phyloP scores from a whole-genome alignment of 2,329 filamentous ascomycete genomes.

The Xylariaceae sp. region DNA sequence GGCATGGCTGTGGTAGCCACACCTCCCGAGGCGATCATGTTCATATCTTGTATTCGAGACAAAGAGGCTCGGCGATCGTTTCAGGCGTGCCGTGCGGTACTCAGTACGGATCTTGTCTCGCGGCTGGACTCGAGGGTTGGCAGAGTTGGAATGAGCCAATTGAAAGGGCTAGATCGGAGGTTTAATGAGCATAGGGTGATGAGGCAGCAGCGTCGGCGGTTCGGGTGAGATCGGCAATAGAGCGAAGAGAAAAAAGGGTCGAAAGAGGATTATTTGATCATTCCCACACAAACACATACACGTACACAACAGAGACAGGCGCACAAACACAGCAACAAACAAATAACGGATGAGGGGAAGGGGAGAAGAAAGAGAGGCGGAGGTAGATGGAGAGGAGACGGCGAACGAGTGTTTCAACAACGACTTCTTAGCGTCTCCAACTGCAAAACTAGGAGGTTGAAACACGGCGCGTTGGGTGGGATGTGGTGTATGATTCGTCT shows the following conservation, averaged over 20 bases:
- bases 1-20: conserved; percentile 30
- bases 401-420: conserved; percentile 25
- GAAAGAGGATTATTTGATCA: no score
- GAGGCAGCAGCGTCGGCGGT: conserved; percentile 18
- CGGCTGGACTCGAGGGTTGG: background rate
- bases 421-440: conserved; percentile 20
- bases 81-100: conserved; percentile 13
- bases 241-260: background rate
- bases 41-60: conserved; percentile 21
- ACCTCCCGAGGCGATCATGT: conserved; percentile 27
- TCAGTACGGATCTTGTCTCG: conserved; percentile 15
- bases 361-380: no score
- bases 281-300: no score
- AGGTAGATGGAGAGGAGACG: conserved; percentile 11
- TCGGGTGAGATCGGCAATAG: no score
- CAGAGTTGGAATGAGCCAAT: background rate
- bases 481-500: conserved; percentile 1
- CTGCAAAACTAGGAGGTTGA: conserved; percentile 24
- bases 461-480: conserved; percentile 22
- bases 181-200: conserved; percentile 6
- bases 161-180: conserved; percentile 15
- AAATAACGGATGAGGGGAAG: no score
- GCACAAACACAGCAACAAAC: no score
- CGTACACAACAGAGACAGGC: no score
- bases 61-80: conserved; percentile 18